phyloP scores from a whole-genome alignment of 192 early-diverging fungal species.

The Entomortierella beljakovae region DNA sequence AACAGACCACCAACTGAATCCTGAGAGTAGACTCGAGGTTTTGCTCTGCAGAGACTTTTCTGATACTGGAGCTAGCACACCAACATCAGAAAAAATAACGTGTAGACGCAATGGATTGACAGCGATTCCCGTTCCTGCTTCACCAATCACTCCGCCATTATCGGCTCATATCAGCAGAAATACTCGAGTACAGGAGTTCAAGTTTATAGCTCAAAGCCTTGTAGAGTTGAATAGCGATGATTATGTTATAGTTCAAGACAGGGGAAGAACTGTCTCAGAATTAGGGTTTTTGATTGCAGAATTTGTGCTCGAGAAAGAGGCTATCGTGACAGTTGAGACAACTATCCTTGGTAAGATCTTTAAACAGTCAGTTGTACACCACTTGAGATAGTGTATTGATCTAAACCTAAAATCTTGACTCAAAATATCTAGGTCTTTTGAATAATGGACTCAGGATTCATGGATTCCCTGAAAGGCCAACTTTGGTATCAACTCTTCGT shows the following conservation, averaged over 20 bases:
- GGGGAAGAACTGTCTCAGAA: constrained; percentile 23
- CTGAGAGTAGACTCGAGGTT: constrained; percentile 50
- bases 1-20: constrained; percentile 54
- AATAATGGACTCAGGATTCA: constrained; percentile 52
- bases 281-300: constrained; percentile 67
- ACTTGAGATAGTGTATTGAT: neutral
- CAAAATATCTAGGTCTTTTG: constrained; percentile 29
- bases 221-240: constrained; percentile 4
- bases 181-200: constrained; percentile 19
- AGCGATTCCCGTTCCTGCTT: constrained; percentile 34
- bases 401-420: neutral
- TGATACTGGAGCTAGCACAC: too few species aligned
- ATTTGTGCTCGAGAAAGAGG: constrained; percentile 45
- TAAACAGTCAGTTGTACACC: neutral
- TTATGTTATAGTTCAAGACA: constrained; percentile 49
- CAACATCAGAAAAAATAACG: constrained; percentile 11
- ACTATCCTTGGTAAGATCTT: constrained; percentile 59
- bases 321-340: constrained; percentile 35
- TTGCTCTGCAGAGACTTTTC: constrained; percentile 58
- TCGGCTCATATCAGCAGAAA: constrained; percentile 25
- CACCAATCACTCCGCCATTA: neutral
- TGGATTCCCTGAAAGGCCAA: constrained; percentile 45
- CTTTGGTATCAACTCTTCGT: constrained; percentile 59
- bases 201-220: constrained; percentile 21
- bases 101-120: constrained; percentile 19